Evolutionary conservation across 2,329 filamentous ascomycete genomes (phyloP).

Genomic region (Colletotrichum navitas): DNA sequence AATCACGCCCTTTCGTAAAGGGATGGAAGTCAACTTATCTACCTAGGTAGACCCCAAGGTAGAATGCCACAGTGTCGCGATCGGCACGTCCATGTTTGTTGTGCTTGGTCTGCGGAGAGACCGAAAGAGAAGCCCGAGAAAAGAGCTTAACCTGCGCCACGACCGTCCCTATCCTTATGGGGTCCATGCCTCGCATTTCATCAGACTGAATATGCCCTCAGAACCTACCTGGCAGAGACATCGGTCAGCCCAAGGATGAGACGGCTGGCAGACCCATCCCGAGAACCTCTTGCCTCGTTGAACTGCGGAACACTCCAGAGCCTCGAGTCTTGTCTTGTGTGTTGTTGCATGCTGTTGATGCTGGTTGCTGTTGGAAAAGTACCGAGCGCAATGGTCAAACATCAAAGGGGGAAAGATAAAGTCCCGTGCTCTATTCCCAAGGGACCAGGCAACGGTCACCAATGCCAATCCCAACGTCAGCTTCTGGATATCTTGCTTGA

Average conservation of each 20-base stretch:
- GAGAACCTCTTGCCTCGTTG: not conserved
- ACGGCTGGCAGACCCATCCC: not conserved
- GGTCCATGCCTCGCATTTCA: conserved; percentile 6
- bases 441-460: not conserved
- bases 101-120: conserved; percentile 2
- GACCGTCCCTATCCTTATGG: conserved; percentile 6
- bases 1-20: not conserved
- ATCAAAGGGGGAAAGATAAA: not conserved
- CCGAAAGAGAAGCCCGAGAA: conserved; percentile 19
- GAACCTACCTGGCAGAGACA: not conserved
- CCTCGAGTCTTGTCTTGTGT: not conserved
- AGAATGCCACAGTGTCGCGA: not conserved
- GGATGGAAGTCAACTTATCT: too few relatives aligned
- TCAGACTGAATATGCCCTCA: conserved; percentile 19
- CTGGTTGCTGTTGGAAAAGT: not conserved
- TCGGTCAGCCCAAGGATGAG: not conserved
- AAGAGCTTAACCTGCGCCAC: not conserved
- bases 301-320: not conserved
- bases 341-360: not conserved
- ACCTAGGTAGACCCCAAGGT: not conserved
- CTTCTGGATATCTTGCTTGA: too few relatives aligned
- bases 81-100: not conserved
- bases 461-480: not conserved
- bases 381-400: not conserved
- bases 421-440: not conserved